A percentile compares a stretch with the other conserved stretches of the same genome.
Conservation (phyloP, 495 filamentous ascomycete species). For the Oidiodendron maius region DNA sequence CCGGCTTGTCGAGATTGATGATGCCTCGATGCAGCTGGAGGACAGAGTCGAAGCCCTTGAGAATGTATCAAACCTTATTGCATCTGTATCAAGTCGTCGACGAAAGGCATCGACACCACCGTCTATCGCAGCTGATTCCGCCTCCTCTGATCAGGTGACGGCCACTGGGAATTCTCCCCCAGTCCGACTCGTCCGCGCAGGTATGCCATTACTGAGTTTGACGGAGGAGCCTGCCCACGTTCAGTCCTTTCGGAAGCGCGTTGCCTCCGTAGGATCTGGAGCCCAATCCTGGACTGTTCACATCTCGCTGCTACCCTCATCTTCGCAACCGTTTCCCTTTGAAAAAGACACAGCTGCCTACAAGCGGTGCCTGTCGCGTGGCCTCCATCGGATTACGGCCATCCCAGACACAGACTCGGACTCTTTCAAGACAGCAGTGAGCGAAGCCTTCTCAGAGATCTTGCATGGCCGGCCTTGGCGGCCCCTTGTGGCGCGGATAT, state of each 20-base stretch:
- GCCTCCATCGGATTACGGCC: constrained; percentile 46
- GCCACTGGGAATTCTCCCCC: constrained; percentile 17
- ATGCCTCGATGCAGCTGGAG: constrained; percentile 44
- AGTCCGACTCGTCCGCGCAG: not conserved
- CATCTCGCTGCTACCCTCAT: constrained; percentile 46
- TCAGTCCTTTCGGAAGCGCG: constrained; percentile 13
- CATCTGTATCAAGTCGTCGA: constrained; percentile 20
- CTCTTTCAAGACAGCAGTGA: constrained; percentile 40
- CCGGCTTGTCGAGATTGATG: constrained; percentile 39
- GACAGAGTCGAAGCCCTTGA: constrained; percentile 45
- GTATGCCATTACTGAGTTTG: constrained; percentile 5
- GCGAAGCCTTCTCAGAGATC: constrained; percentile 40
- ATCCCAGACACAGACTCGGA: constrained; percentile 39
- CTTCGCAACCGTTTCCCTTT: constrained; percentile 47
- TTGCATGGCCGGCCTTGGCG: constrained; percentile 44
- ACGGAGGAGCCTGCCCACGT: constrained; percentile 11
- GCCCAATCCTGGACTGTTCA: constrained; percentile 47
- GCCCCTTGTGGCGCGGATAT: constrained; percentile 49
- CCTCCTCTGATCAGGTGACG: constrained; percentile 13
- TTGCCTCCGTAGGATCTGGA: constrained; percentile 14
- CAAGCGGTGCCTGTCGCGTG: constrained; percentile 50
- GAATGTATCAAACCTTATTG: constrained; percentile 10
- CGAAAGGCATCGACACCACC: constrained; percentile 25
- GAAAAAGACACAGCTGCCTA: constrained; percentile 53
- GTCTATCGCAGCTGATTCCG: constrained; percentile 10